Base-by-base conservation (phyloP, 2,329 filamentous ascomycete species). In the Neophaeococcomyces mojaviensis region DNA sequence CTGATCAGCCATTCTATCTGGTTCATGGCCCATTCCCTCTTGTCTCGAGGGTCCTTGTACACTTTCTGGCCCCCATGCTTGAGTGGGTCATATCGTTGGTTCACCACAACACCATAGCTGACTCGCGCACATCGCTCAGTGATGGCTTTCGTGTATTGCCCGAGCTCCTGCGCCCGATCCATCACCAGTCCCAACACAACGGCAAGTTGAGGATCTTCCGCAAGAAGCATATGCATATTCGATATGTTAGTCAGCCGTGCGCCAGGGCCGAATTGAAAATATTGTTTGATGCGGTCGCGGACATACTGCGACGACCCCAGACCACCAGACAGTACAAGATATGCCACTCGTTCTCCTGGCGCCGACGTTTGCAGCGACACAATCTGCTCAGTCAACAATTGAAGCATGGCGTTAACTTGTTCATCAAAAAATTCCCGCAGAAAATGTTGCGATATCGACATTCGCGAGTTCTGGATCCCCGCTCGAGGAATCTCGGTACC, bases 1-100 rank as follows among this genome's bases (percentile, higher is more conserved):
- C 56, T 49, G 10, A 66, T 56, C 31, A 66, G 51, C 64, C 64
- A 66, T 37, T 64, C 58, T 8, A 67, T 58, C 48, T 64, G 61
- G 18, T 62, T 51, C 5, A 58, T 37, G 1, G 59, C 64, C 39
- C 59, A 66, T 24, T 51, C 58, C 16, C 55, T 57, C 26, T 60
- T 59, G 46, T 65, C 64, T 10, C 60, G 55, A 15, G 55, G 51
- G 50, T 66, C 63, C 10, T 52, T 49, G 3, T 55, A 49, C 2
- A 63, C 52, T 0, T 46, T 52, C 38, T 64, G 48, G 6, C 59
- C 59, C 0, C 57, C 13, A 37, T 66, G 64, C 15, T 51, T 55
- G 6, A 48, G 49, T 2, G 57, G 55, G 34, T 64, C 51, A 39
- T 64, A 66, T 9, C 54, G 36, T 22, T 61, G 53, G 39, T 60